A percentile compares a stretch with the other conserved stretches of the same genome.
Conservation (phyloP, 169 alveolate species). For the Cryptosporidium felis region DNA sequence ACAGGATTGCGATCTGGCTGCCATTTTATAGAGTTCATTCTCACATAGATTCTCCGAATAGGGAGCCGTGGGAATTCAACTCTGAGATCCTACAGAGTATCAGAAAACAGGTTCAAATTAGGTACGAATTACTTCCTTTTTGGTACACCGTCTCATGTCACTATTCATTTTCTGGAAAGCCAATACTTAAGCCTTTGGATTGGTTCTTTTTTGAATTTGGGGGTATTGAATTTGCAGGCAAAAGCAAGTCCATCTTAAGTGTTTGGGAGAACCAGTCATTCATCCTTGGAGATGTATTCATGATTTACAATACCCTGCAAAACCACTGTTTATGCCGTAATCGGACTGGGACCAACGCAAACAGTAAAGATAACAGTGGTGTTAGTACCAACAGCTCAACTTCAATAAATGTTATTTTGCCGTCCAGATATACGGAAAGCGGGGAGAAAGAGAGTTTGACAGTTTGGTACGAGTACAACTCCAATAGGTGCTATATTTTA, state of each 20-base stretch:
- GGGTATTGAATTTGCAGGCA: not conserved
- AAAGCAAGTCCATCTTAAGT: not conserved
- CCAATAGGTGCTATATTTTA: not conserved
- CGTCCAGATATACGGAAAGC: slow-evolving; percentile 1
- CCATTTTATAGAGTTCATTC: slow-evolving; percentile 69
- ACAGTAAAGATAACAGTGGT: not conserved
- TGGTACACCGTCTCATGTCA: slow-evolving; percentile 61
- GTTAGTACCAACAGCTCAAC: not conserved
- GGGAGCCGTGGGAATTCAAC: slow-evolving; percentile 71
- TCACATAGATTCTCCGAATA: slow-evolving; percentile 57
- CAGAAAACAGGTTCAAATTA: slow-evolving; percentile 15
- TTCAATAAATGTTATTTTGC: not conserved
- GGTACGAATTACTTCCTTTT: slow-evolving; percentile 63
- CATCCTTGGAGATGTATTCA: not conserved
- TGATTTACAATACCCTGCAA: slow-evolving; percentile 9
- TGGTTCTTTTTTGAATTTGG: slow-evolving; percentile 12
- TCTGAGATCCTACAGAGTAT: slow-evolving; percentile 16
- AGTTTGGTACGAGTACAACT: slow-evolving; percentile 49
- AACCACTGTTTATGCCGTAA: slow-evolving; percentile 20
- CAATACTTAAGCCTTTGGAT: slow-evolving; percentile 44
- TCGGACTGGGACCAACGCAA: not conserved
- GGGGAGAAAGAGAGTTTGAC: not conserved
- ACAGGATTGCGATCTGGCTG: slow-evolving; percentile 83
- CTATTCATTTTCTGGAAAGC: slow-evolving; percentile 60
- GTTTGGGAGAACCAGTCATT: slow-evolving; percentile 36